Percentiles rank a stretch among this genome's conserved stretches.
Conservation (phyloP, 2,329 filamentous ascomycete genomes). For the Tolypocladium endophyticum region DNA sequence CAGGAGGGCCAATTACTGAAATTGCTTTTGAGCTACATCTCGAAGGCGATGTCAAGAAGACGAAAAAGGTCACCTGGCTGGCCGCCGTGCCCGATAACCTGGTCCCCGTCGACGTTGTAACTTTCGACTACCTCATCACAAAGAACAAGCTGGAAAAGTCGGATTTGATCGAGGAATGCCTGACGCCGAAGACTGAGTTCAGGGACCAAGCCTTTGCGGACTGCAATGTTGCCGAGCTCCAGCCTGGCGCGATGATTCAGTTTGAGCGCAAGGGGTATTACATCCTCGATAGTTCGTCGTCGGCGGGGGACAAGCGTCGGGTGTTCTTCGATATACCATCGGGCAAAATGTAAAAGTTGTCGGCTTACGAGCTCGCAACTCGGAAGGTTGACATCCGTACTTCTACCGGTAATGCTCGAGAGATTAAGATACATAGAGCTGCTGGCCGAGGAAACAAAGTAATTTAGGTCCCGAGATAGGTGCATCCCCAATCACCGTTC, state of each 20-base stretch:
- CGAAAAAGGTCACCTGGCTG: slow-evolving; percentile 88
- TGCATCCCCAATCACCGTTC: too few relatives aligned
- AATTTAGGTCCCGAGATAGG: too few relatives aligned
- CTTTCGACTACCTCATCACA: slow-evolving; percentile 80
- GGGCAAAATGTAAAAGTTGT: background rate
- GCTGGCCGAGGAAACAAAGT: too few relatives aligned
- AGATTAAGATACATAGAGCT: too few relatives aligned
- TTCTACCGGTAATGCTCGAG: background rate
- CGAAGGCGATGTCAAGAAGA: slow-evolving; percentile 77
- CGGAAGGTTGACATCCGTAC: background rate
- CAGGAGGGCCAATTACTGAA: slow-evolving; percentile 25
- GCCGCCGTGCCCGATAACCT: slow-evolving; percentile 31
- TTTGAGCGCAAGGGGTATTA: slow-evolving; percentile 82
- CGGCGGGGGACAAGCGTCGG: slow-evolving; percentile 27
- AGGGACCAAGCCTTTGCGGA: slow-evolving; percentile 63
- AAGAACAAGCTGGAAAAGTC: slow-evolving; percentile 82
- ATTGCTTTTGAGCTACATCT: slow-evolving; percentile 75
- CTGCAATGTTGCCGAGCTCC: slow-evolving; percentile 60
- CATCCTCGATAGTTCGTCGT: slow-evolving; percentile 53
- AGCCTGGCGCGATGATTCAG: slow-evolving; percentile 77
- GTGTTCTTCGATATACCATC: slow-evolving; percentile 26
- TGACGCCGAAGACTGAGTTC: slow-evolving; percentile 61
- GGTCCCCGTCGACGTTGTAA: slow-evolving; percentile 64
- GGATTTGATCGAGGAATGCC: slow-evolving; percentile 65
- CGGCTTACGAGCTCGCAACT: too few relatives aligned